Base-by-base conservation (phyloP, 2,329 filamentous ascomycete species). In the Neocucurbitaria cava region DNA sequence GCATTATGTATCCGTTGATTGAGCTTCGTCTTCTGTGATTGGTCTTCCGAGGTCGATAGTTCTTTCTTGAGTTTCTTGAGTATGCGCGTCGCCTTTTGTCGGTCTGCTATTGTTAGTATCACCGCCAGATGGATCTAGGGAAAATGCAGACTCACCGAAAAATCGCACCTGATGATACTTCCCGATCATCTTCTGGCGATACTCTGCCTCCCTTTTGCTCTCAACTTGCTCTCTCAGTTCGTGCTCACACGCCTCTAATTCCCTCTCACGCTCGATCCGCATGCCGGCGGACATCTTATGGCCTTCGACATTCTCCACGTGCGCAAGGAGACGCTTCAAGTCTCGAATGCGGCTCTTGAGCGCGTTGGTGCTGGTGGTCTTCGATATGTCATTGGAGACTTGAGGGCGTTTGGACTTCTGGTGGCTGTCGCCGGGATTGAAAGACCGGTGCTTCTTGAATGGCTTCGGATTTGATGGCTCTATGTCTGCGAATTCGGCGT, bases 91-190 rank as follows among this genome's bases (percentile, higher is more conserved):
- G 89, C 89, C 75, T 91, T 92, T 76, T 91, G 88, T 43, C 89
- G 84, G 64, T 92, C 88, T 90, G 39, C 18, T 7, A 13, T 8
- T 21, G 46, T 70, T 42, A 66, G 54, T 23, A 40, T 35, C 17
- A 8, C 15, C 36, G 18, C 20, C 62, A 9, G 65, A 35, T 21
- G 43, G 24, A 39, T 17, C 8, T 39, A 33, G 1, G 20, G 28
- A 21, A 17, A 15, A 35, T 39, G 33, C 26, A 24, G 1, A 66
- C 83, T 46, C 80, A 90, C 90, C 91, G 75, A 94, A 94, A 72
- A 95, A 95, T 24, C 91, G 82, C 46, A 94, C 86, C 85, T 91
- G 93, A 73, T 94, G 90, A 66, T 92, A 95, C 73, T 88, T 89
- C 46, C 81, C 81, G 58, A 93, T 92, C 85, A 93, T 91, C 54